phyloP scores from a whole-genome alignment of 768 basidiomycete species.

The Coprinopsis marcescibilis region DNA sequence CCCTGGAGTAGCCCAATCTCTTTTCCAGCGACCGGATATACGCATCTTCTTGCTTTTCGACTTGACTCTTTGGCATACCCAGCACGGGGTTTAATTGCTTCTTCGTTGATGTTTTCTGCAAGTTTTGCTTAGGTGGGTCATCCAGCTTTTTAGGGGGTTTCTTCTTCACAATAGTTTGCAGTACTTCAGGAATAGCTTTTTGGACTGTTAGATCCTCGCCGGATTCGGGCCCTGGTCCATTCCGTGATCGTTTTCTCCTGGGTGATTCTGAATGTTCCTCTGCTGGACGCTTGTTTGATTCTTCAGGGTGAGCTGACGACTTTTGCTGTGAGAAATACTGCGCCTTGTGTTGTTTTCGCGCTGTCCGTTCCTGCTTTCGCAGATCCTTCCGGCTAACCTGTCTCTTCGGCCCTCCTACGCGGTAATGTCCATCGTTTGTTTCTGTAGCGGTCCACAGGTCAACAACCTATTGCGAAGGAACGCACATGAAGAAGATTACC shows the following conservation, averaged over 20 bases:
- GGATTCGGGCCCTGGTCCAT: constrained; percentile 2
- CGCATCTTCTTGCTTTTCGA: constrained; percentile 66
- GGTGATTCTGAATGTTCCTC: constrained; percentile 41
- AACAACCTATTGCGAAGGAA: not conserved
- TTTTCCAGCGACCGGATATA: constrained; percentile 83
- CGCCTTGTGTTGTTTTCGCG: constrained; percentile 59
- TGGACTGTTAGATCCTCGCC: not conserved
- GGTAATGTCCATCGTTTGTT: constrained; percentile 8
- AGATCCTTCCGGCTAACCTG: constrained; percentile 49
- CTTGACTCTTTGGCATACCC: constrained; percentile 8
- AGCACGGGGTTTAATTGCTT: not conserved
- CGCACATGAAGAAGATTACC: not conserved
- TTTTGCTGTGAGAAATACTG: constrained; percentile 43
- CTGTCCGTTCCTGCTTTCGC: constrained; percentile 55
- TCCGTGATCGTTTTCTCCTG: constrained; percentile 43
- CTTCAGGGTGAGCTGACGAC: constrained; percentile 6
- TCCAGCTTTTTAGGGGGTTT: not conserved
- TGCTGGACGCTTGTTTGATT: constrained; percentile 27
- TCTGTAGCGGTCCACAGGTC: not conserved
- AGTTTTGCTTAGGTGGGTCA: constrained; percentile 4
- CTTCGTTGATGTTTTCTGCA: too few relatives aligned
- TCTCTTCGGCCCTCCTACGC: not conserved
- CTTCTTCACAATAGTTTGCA: too few relatives aligned
- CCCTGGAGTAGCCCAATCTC: constrained; percentile 55
- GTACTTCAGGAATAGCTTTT: not conserved